phyloP scores from a whole-genome alignment of 192 early-diverging fungal species.

The Pilaira anomala region DNA sequence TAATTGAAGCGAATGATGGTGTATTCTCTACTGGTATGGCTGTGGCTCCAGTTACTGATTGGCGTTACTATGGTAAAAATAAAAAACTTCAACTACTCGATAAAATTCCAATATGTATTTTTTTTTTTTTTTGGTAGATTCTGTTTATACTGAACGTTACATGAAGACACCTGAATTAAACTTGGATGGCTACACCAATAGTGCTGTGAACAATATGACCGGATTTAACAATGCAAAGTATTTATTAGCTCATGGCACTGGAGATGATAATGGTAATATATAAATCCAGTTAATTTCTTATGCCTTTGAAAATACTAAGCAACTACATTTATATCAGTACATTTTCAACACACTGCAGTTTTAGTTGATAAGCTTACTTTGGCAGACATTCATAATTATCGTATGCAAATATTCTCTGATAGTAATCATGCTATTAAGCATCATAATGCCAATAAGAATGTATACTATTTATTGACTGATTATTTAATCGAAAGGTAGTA shows the following conservation, averaged over 20 bases:
- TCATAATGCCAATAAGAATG: constrained; percentile 69
- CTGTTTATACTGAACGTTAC: constrained; percentile 95
- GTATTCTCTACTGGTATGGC: constrained; percentile 88
- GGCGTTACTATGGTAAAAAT: constrained; percentile 59
- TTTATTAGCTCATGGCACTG: constrained; percentile 88
- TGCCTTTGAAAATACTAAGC: background rate
- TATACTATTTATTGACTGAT: constrained; percentile 42
- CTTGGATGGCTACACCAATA: constrained; percentile 70
- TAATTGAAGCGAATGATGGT: constrained; percentile 80
- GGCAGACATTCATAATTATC: constrained; percentile 73
- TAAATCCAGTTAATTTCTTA: no score
- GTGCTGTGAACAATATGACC: constrained; percentile 73
- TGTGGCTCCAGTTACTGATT: constrained; percentile 96
- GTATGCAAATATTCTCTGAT: constrained; percentile 86
- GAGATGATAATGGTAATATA: constrained; percentile 72
- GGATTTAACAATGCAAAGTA: constrained; percentile 81
- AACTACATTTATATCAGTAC: constrained; percentile 52
- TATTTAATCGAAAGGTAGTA: constrained; percentile 36
- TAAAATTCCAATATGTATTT: background rate
- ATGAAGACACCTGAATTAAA: constrained; percentile 89
- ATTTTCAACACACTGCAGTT: constrained; percentile 86
- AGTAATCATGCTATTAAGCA: constrained; percentile 84
- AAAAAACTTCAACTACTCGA: background rate
- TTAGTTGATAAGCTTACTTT: constrained; percentile 78
- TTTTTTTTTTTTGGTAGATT: constrained; percentile 49